Evolutionary conservation across 768 basidiomycete genomes (phyloP), one percentile per base, ranked within the genome.

Genomic region (Cystofilobasidium capitatum): DNA sequence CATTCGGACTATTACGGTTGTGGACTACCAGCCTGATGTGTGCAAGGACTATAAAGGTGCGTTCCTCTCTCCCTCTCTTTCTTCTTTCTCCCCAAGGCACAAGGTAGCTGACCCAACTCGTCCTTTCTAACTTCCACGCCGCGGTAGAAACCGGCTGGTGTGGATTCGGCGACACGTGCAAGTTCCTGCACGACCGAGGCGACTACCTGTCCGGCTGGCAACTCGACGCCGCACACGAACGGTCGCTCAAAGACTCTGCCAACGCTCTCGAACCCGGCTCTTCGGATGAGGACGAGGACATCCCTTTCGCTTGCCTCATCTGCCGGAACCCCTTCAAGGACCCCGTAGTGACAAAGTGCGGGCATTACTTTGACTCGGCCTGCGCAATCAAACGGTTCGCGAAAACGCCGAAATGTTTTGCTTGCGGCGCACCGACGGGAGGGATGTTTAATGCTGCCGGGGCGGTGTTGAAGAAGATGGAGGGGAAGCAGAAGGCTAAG

Each of bases 21-120:
- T 89, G 55, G 94, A 99, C 80, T 99, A 97, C 78, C 94, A 99
- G 77, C 94, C 94, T 3, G 94, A 98, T 74, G 94, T 99, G 22
- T 99, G 94, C 79, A 99, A 99, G 78, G 94, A 98, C 78, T 99
- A 99, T 79, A 97, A 96, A 85, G 91, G 91, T 90, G 70, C 65
- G 86, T 82, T 3, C 12, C 40, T 24, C 26, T n/a, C 5, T n/a
- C 49, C 49, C 14, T 8, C 2, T 1, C 22, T 24, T 51, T 2
- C 12, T 69, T 69, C 33, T 51, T 55, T 69, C 40, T 40, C 9
- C 10, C 20, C 12, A 17, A 35, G 33, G 13, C 12, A 2, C 16
- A 14, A 33, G 22, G 13, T 59, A 14, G 26, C 24, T 14, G 58
- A n/a, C 4, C n/a, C n/a, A n/a, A 9, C 33, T 49, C 10, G 45